These are phyloP conservation scores for Boletus coccyginus DNA, from an alignment of 768 basidiomycete genomes.

Conservation along the genomic window DNA sequence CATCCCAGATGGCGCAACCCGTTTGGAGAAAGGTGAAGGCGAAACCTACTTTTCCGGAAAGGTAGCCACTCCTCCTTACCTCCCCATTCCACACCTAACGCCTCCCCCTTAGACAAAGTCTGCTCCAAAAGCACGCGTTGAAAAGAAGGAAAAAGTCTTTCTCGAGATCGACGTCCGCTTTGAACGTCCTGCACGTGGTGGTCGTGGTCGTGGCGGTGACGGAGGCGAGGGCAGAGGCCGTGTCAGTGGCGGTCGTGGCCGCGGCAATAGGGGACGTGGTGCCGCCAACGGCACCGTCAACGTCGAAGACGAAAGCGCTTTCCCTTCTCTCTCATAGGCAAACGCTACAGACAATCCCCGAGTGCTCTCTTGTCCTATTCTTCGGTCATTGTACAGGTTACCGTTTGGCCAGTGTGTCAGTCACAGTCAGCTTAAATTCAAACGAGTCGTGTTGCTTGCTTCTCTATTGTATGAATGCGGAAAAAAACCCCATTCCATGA, in stretches of 20 bases:
- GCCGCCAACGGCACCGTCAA: slow-evolving; percentile 49
- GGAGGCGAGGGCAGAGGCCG: slow-evolving; percentile 49
- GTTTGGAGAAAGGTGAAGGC: slow-evolving; percentile 61
- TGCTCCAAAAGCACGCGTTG: slow-evolving; percentile 61
- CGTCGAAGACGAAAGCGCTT: slow-evolving; percentile 82
- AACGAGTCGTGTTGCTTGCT: slow-evolving; percentile 4
- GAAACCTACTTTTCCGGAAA: slow-evolving; percentile 87
- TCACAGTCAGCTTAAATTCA: slow-evolving; percentile 9
- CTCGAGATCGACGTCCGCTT: slow-evolving; percentile 91
- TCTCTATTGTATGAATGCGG: slow-evolving; percentile 13
- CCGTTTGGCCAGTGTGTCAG: slow-evolving; percentile 5
- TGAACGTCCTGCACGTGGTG: slow-evolving; percentile 73
- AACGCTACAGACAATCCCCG: slow-evolving; percentile 4
- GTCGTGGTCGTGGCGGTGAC: slow-evolving; percentile 47
- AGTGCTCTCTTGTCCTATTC: slow-evolving; percentile 1
- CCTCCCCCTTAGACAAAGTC: slow-evolving; percentile 52
- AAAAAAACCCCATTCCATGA: slow-evolving; percentile 5
- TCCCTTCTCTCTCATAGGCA: slow-evolving; percentile 76
- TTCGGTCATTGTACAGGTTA: slow-evolving; percentile 9
- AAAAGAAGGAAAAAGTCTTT: slow-evolving; percentile 90
- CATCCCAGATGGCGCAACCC: slow-evolving; percentile 70
- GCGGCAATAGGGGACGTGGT: slow-evolving; percentile 45
- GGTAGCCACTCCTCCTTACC: slow-evolving; percentile 44
- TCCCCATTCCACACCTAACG: neutral
- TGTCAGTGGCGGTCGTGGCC: slow-evolving; percentile 35